Conservation (phyloP, 148 eudicot species). For the Pouteria glomerata region DNA sequence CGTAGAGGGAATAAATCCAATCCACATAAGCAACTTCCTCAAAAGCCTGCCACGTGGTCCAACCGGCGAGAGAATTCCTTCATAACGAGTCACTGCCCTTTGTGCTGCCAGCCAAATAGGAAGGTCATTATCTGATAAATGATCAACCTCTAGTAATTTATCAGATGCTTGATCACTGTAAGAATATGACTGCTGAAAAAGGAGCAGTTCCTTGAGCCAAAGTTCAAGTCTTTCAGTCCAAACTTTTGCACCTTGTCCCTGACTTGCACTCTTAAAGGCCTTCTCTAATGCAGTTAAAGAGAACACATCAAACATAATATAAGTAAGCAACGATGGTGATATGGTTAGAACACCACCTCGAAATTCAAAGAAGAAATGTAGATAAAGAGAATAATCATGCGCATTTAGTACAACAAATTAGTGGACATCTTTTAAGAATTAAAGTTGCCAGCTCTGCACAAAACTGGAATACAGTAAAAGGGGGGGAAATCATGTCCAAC, state of each 20-base stretch:
- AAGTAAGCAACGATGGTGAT: background rate
- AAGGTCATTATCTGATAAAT: conserved; percentile 36
- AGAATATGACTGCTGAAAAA: conserved; percentile 31
- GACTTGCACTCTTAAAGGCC: conserved; percentile 34
- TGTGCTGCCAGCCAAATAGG: conserved; percentile 92
- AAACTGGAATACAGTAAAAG: background rate
- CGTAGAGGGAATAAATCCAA: conserved; percentile 55
- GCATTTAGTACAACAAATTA: background rate
- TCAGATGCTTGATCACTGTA: conserved; percentile 36
- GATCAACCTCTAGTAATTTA: conserved; percentile 27
- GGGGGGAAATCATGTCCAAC: background rate
- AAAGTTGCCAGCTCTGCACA: background rate
- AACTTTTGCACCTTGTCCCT: conserved; percentile 33
- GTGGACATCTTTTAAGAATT: background rate
- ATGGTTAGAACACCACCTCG: background rate
- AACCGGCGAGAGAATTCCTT: conserved; percentile 73
- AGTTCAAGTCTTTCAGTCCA: conserved; percentile 40
- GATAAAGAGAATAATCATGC: background rate
- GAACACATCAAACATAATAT: conserved; percentile 7
- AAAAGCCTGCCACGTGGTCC: conserved; percentile 88
- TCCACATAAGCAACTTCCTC: conserved; percentile 61
- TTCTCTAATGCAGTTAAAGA: conserved; percentile 14
- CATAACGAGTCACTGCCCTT: conserved; percentile 87
- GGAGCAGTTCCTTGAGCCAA: conserved; percentile 45
- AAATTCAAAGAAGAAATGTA: conserved; percentile 2